Evolutionary conservation across 495 filamentous ascomycete genomes (phyloP), one percentile per base, ranked within the genome.

Genomic region (Pyrenopolyporus hunteri): DNA sequence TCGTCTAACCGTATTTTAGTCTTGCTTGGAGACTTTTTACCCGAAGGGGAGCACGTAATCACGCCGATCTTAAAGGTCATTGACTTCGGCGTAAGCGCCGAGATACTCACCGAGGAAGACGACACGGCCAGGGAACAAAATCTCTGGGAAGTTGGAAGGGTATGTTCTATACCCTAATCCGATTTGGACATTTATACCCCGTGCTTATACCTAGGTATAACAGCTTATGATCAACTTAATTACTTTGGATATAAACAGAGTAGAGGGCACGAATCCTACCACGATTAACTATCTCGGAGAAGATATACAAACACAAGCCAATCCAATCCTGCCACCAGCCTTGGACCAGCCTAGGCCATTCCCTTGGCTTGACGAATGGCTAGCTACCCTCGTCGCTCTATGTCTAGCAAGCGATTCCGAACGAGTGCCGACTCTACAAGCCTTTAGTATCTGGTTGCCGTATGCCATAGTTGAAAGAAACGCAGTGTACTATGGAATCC

Each of bases 41-140:
- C 13, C 1, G 14, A 45, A 23, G 13, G 7, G 4, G 60, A 64
- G 11, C 60, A 64, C 19, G 14, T 4, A 29, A 48, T 64, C 13
- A 28, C 60, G 20, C 60, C 60, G n/a, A 42, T 58, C 8, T 1
- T 64, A 2, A 64, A 58, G 35, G 11, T 58, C 3, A 64, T 64
- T 9, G 60, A 64, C 42, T 64, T 64, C 9, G 60, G 60, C 19
- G n/a, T n/a, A n/a, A 19, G 33, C n/a, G 26, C 50, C 9, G 7
- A 17, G 13, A 11, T 32, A 28, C 22, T 16, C 23, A n/a, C 33
- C 20, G 4, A 43, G 8, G 9, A 23, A 11, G 16, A 43, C 7
- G 39, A 43, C 20, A 3, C 16, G n/a, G 17, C 11, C 40, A 19
- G 1, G 11, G 20, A 43, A 33, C 1, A 11, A 7, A 48, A 50